Percentiles rank a stretch among this genome's conserved stretches.
phyloP scores from a whole-genome alignment of 768 basidiomycete species.

The Mycena venus region DNA sequence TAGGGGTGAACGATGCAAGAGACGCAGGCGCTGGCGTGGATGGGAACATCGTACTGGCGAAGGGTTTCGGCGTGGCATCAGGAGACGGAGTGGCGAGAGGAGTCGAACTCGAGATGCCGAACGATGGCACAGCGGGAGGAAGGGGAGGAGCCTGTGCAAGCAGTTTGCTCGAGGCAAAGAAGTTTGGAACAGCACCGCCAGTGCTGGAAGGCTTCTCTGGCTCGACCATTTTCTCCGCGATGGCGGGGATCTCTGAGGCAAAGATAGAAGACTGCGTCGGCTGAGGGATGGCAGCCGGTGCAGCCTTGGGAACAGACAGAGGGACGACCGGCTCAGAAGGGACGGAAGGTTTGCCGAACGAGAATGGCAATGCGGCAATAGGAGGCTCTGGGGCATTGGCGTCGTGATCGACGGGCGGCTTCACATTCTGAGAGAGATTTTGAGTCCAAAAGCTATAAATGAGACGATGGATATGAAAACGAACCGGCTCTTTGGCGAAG shows the following conservation, averaged over 20 bases:
- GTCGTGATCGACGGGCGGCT: constrained; percentile 54
- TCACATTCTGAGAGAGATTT: constrained; percentile 34
- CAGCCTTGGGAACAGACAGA: constrained; percentile 24
- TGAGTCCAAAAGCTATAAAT: constrained; percentile 4
- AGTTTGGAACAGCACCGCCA: constrained; percentile 63
- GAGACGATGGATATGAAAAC: constrained; percentile 1
- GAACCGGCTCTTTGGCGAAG: constrained; percentile 74
- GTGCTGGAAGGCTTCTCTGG: constrained; percentile 4
- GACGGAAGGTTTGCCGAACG: constrained; percentile 57
- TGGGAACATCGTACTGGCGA: constrained; percentile 23
- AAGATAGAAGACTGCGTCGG: not conserved
- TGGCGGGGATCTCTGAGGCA: constrained; percentile 2
- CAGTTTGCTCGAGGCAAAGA: constrained; percentile 69
- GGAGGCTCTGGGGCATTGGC: constrained; percentile 74
- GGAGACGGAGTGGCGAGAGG: constrained; percentile 31
- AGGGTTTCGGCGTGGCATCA: constrained; percentile 19
- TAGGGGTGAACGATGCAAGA: constrained; percentile 30
- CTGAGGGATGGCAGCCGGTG: constrained; percentile 31
- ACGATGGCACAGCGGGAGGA: constrained; percentile 22
- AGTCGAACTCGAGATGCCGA: constrained; percentile 42
- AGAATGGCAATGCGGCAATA: constrained; percentile 74
- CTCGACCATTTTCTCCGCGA: constrained; percentile 3
- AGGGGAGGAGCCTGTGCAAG: constrained; percentile 53
- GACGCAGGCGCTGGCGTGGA: constrained; percentile 28
- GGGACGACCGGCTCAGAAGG: constrained; percentile 21